Evolutionary conservation across 2,329 filamentous ascomycete genomes (phyloP), one percentile per base, ranked within the genome.

Genomic region (Didymosphaeria variabile): DNA sequence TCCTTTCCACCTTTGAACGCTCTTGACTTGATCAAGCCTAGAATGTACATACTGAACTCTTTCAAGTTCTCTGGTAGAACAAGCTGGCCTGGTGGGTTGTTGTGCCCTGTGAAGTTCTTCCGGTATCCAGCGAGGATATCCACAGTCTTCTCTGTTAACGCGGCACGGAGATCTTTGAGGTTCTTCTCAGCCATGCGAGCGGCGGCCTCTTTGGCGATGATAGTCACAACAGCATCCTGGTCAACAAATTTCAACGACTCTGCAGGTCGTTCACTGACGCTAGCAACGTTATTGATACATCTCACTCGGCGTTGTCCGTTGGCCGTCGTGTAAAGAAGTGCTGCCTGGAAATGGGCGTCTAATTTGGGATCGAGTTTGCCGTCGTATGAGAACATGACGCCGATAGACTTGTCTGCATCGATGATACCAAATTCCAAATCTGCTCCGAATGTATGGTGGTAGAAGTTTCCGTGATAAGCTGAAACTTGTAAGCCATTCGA

Each of bases 321-420:
- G 4, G 93, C 91, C 5, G 94, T 96, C 0, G 95, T 99, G 80
- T 99, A 99, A 1, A 99, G 86, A 2, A 99, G 83, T 1, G 95
- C 95, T 23, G 92, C 93, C 77, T 99, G 95, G 85, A 99, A 99
- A 80, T 99, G 95, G 8, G 94, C 94, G 78, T 99, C 95, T 23
- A 98, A 86, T 79, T 97, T 97, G 5, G 93, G 84, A 79, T 99
- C 95, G n/a, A 99, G 87, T 80, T 98, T 98, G 62, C 95, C 95
- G 74, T 99, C 95, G 78, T 99, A 97, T 70, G 88, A 91, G 77
- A 99, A 99, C 52, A 93, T 90, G 12, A 98, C 92, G 2, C 90
- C 91, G 67, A 99, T 86, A 10, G 94, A 93, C 81, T 97, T 97
- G 80, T 99, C 95, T 21, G 93, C 90, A 76, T 98, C 95, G 55